phyloP scores from a whole-genome alignment of 1,139 yeast species.

The Petasospora rhodanensis region DNA sequence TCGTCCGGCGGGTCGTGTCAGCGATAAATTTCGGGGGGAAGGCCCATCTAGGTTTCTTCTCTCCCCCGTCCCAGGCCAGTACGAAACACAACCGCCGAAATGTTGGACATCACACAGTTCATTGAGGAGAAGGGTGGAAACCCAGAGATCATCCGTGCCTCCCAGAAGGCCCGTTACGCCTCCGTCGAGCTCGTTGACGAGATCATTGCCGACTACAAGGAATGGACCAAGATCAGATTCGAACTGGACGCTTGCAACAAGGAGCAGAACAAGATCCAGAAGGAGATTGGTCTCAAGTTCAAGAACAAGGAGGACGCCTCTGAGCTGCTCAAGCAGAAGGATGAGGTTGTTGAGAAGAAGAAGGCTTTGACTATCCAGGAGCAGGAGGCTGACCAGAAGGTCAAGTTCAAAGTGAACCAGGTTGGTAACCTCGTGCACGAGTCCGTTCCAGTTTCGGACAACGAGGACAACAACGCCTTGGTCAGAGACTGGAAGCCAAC shows the following conservation, averaged over 20 bases:
- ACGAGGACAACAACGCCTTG: constrained; percentile 87
- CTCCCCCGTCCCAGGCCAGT: too few species aligned
- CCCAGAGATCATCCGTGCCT: constrained; percentile 80
- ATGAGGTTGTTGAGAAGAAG: constrained; percentile 65
- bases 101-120: constrained; percentile 91
- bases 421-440: constrained; percentile 94
- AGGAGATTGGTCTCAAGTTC: constrained; percentile 86
- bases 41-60: too few species aligned
- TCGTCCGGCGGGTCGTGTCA: too few species aligned
- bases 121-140: constrained; percentile 95
- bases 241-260: constrained; percentile 89
- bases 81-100: constrained; percentile 26
- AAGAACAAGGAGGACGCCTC: constrained; percentile 94
- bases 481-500: constrained; percentile 86
- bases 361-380: constrained; percentile 61
- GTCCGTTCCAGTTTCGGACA: constrained; percentile 78
- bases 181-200: constrained; percentile 94
- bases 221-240: constrained; percentile 90
- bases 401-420: constrained; percentile 76
- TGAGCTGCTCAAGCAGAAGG: constrained; percentile 78
- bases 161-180: constrained; percentile 93
- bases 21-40: too few species aligned
- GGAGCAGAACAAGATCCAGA: constrained; percentile 80
- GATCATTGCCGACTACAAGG: constrained; percentile 83
- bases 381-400: constrained; percentile 70